A percentile compares a stretch with the other conserved stretches of the same genome.
phyloP scores from a whole-genome alignment of 164 flowering plant genomes.

The Warburgia ugandensis region DNA sequence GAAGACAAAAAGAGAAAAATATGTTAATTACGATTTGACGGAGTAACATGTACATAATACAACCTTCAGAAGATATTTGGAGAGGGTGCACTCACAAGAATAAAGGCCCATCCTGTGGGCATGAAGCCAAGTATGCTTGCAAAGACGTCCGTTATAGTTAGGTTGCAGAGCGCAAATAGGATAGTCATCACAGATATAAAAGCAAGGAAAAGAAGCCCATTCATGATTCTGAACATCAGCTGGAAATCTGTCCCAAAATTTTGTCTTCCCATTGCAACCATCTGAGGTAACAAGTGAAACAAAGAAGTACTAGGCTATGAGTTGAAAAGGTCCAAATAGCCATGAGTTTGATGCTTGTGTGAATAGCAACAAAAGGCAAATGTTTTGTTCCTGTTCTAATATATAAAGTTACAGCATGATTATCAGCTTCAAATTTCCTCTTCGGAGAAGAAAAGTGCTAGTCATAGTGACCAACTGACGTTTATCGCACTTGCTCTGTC shows the following conservation, averaged over 20 bases:
- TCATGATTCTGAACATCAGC: slow-evolving; percentile 92
- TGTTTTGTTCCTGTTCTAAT: not conserved
- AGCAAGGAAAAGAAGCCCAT: slow-evolving; percentile 82
- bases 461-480: no score
- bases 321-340: no score
- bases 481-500: no score
- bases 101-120: slow-evolving; percentile 95
- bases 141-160: slow-evolving; percentile 64
- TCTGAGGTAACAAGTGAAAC: no score
- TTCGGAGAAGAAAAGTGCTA: no score
- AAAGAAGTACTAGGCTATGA: not conserved
- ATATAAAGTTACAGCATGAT: no score
- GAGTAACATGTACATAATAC: no score
- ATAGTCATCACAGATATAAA: slow-evolving; percentile 81
- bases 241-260: slow-evolving; percentile 86
- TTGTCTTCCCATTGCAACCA: slow-evolving; percentile 92
- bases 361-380: not conserved
- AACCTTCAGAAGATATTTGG: not conserved
- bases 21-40: not conserved
- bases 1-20: slow-evolving; percentile 3
- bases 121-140: slow-evolving; percentile 74
- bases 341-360: no score
- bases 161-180: slow-evolving; percentile 71
- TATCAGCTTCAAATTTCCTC: no score
- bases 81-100: slow-evolving; percentile 60